phyloP scores from a whole-genome alignment of 2,329 filamentous ascomycete species.

The Colletotrichum sp. region DNA sequence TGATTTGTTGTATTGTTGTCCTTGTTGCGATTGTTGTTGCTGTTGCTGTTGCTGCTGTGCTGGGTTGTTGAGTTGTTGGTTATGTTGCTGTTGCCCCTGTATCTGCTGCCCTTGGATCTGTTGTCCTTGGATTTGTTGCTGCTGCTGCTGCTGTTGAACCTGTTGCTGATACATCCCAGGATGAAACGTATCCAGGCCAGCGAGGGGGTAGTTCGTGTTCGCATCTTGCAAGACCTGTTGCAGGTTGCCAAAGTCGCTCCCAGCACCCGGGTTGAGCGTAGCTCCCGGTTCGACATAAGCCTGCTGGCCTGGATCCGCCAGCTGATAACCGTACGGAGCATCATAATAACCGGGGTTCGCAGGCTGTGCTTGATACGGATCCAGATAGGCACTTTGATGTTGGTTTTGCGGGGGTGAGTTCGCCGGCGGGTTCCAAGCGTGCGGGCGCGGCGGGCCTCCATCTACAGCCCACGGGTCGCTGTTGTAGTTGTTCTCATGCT shows the following conservation, averaged over 20 bases:
- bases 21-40: background rate
- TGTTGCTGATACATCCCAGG: background rate
- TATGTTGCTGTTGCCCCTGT: background rate
- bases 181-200: background rate
- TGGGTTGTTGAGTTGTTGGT: background rate
- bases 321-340: background rate
- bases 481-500: background rate
- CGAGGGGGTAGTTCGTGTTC: background rate
- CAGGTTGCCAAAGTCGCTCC: background rate
- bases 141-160: background rate
- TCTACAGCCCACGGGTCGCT: background rate
- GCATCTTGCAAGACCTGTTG: background rate
- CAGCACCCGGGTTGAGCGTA: accelerated
- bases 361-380: background rate
- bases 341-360: background rate
- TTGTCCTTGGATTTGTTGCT: background rate
- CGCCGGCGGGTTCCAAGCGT: background rate
- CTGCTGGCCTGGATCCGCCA: background rate
- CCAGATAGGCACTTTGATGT: background rate
- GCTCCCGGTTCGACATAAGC: background rate
- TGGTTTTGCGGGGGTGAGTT: background rate
- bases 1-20: background rate
- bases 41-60: background rate
- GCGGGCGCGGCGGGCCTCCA: background rate
- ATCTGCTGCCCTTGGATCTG: background rate